Conservation (phyloP, 306 rosid species). For the Cucurbita ficifolia region DNA sequence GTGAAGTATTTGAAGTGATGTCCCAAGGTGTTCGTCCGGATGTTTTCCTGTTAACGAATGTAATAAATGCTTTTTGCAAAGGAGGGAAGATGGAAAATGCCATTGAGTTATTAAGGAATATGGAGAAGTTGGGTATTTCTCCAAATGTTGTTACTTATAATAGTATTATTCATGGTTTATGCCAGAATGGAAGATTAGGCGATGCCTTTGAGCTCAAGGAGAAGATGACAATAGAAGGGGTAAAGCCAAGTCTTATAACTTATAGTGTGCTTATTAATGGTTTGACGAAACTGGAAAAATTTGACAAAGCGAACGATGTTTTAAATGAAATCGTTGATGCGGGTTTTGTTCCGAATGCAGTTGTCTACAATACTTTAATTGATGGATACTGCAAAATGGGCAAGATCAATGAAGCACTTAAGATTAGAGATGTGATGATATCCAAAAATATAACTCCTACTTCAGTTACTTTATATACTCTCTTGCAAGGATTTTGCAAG, state of each 20-base stretch:
- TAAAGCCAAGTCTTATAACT: conserved; percentile 38
- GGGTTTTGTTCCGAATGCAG: conserved; percentile 43
- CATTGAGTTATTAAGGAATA: conserved; percentile 29
- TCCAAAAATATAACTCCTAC: conserved; percentile 41
- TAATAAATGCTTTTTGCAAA: conserved; percentile 38
- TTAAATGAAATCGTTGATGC: conserved; percentile 38
- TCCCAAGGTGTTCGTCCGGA: conserved; percentile 29
- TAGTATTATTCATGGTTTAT: conserved; percentile 51
- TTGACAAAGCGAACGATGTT: conserved; percentile 27
- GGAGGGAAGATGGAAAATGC: conserved; percentile 51
- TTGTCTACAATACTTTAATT: conserved; percentile 42
- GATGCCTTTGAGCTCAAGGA: conserved; percentile 37
- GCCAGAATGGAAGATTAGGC: conserved; percentile 39
- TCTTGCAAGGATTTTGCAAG: conserved; percentile 45
- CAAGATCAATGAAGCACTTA: conserved; percentile 39
- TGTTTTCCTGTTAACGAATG: conserved; percentile 39
- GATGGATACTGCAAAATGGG: conserved; percentile 53
- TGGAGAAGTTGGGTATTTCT: conserved; percentile 36
- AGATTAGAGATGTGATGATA: conserved; percentile 44
- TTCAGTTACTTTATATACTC: conserved; percentile 43
- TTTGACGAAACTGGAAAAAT: conserved; percentile 33
- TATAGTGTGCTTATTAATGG: conserved; percentile 51
- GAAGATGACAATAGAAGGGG: conserved; percentile 34
- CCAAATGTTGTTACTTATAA: conserved; percentile 66
- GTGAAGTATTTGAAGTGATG: conserved; percentile 28